Conservation (phyloP, 2,329 filamentous ascomycete species). For the Dryadomyces quercus-mongolicae region DNA sequence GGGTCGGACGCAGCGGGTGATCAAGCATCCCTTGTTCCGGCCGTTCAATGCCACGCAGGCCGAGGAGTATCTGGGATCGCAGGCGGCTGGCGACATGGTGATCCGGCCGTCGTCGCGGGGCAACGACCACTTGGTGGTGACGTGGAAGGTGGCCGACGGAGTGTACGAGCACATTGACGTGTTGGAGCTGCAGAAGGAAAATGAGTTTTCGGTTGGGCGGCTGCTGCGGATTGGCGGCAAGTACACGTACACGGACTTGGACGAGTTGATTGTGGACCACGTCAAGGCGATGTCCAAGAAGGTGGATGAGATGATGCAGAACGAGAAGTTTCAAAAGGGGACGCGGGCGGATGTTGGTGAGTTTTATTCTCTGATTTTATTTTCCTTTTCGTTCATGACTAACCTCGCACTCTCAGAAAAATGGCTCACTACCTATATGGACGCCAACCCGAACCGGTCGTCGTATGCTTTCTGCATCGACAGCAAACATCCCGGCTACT, state of each 20-base stretch:
- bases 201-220: constrained; percentile 85
- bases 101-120: constrained; percentile 94
- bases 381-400: background rate
- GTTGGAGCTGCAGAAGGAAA: constrained; percentile 91
- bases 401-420: constrained; percentile 58
- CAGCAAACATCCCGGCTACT: constrained; percentile 83
- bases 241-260: constrained; percentile 88
- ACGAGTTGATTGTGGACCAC: constrained; percentile 93
- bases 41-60: constrained; percentile 87
- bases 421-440: constrained; percentile 93
- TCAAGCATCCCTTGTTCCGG: constrained; percentile 94
- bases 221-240: constrained; percentile 76
- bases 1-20: constrained; percentile 80
- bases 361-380: constrained; percentile 21
- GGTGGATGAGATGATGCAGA: constrained; percentile 87
- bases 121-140: constrained; percentile 87
- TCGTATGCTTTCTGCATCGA: constrained; percentile 96
- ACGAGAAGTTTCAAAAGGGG: constrained; percentile 85
- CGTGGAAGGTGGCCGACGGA: constrained; percentile 93
- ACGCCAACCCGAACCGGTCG: constrained; percentile 87
- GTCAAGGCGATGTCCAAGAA: constrained; percentile 97
- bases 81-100: constrained; percentile 78
- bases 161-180: constrained; percentile 99
- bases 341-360: constrained; percentile 75
- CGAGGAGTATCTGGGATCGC: constrained; percentile 82